Evolutionary conservation across 2,329 filamentous ascomycete species (phyloP).

Genomic region (Aspergillus persii): DNA sequence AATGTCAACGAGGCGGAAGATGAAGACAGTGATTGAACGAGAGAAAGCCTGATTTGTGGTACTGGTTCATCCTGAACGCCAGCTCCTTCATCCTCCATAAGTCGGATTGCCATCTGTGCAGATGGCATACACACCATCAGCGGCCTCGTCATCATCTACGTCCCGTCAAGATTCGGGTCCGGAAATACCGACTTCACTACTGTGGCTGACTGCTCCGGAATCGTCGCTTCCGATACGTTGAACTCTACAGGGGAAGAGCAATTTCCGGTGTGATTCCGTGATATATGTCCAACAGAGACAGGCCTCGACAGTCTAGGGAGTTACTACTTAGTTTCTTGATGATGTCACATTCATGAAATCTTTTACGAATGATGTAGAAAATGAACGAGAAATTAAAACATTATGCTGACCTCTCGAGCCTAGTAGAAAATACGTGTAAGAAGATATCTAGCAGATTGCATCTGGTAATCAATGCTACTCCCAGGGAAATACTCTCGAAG

Average conservation of each 20-base stretch:
- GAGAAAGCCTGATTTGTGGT: background rate
- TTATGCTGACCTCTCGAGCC: too few relatives aligned
- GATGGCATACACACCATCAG: background rate
- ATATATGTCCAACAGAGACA: background rate
- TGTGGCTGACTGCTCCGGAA: background rate
- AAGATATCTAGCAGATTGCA: too few relatives aligned
- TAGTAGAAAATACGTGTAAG: too few relatives aligned
- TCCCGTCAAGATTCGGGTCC: background rate
- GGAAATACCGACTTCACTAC: background rate
- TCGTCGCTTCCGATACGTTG: too few relatives aligned
- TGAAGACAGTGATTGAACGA: conserved; percentile 12
- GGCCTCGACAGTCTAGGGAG: background rate
- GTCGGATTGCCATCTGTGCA: background rate
- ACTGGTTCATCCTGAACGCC: background rate
- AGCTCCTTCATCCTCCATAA: background rate
- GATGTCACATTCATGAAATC: too few relatives aligned
- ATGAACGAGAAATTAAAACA: too few relatives aligned
- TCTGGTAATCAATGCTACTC: too few relatives aligned
- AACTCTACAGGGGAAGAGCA: background rate
- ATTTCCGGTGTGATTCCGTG: background rate
- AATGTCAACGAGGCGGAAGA: background rate
- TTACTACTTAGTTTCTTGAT: background rate
- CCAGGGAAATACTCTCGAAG: too few relatives aligned
- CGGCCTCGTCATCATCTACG: background rate
- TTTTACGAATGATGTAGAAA: too few relatives aligned